Evolutionary conservation across 805 yeast species (phyloP).

Genomic region (Lachancea mirantina): DNA sequence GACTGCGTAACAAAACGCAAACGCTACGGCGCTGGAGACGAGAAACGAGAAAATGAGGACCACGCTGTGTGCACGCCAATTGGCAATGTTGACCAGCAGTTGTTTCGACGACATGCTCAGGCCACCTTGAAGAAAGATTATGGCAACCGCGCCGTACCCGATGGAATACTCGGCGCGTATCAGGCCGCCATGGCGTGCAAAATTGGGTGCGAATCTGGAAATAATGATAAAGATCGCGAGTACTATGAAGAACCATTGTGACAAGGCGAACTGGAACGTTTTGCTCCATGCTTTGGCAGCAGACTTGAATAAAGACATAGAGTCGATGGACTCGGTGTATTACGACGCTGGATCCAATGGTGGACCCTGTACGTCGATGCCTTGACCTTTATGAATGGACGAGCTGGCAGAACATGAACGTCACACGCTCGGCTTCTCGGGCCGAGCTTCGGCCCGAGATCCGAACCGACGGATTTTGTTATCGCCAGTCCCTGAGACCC

Average conservation of each 20-base stretch:
- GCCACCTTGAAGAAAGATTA: conserved; percentile 78
- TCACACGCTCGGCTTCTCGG: too few relatives aligned
- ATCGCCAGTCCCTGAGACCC: too few relatives aligned
- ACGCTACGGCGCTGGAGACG: conserved; percentile 62
- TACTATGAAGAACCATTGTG: conserved; percentile 76
- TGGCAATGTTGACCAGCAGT: conserved; percentile 51
- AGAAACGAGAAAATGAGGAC: conserved; percentile 63
- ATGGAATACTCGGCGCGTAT: conserved; percentile 69
- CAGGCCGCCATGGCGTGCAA: conserved; percentile 78
- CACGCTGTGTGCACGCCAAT: conserved; percentile 80
- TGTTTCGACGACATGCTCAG: conserved; percentile 63
- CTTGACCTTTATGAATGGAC: too few relatives aligned
- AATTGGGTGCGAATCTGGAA: conserved; percentile 71
- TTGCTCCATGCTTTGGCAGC: too few relatives aligned
- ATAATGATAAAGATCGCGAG: conserved; percentile 68
- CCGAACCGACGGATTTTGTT: too few relatives aligned
- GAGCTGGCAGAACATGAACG: too few relatives aligned
- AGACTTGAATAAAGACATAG: too few relatives aligned
- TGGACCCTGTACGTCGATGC: too few relatives aligned
- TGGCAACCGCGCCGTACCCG: conserved; percentile 80
- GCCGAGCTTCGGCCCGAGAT: too few relatives aligned
- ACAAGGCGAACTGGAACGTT: too few relatives aligned
- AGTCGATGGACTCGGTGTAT: too few relatives aligned
- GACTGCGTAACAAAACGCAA: conserved; percentile 65
- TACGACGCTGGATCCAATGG: too few relatives aligned